Evolutionary conservation across 306 rosid genomes (phyloP), one percentile per base, ranked within the genome.

Genomic region (Phaseolus lunatus): DNA sequence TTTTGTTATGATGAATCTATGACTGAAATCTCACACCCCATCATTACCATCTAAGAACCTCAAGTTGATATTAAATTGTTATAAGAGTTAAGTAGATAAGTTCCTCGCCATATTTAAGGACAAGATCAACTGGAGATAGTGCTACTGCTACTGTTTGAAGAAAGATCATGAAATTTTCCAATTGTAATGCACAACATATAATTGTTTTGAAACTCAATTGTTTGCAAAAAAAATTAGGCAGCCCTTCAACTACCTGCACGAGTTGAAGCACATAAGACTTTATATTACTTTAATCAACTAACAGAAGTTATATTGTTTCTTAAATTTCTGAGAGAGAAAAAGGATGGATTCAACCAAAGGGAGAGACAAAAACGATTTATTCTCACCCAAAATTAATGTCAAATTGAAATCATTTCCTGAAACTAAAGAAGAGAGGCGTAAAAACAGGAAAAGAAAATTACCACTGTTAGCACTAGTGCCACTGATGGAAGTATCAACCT

Each of bases 401-500:
- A 78, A 70, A 53, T 11, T 33, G 19, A 62, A 58, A 50, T 31
- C 0, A 57, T 50, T 67, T 77, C 73, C 44, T 35, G 69, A 37
- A 57, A 69, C 19, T 19, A 67, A 71, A 77, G 23, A 67, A 82
- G 22, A 33, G 12, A 31, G 52, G 41, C 19, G 52, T 5, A 65
- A 11, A n/a, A 31, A 65, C 3, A 33, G 9, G 66, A 73, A 35
- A 44, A 75, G 37, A 72, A 58, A 82, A 66, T 83, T 85, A 94
- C 98, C 94, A 82, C 72, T 83, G 61, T 85, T 77, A 29, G 88
- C 73, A 80, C 72, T 84, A 54, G 93, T 85, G 64, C 89, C 89
- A 74, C 90, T 87, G 76, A 85, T 80, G 83, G 92, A 83, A 87
- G 72, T 88, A 80, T 94, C 93, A 85, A 90, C 94, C 85, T 94